Base-by-base conservation (phyloP, 108 stramenopile species). In the Cylindrotheca fusiformis region DNA sequence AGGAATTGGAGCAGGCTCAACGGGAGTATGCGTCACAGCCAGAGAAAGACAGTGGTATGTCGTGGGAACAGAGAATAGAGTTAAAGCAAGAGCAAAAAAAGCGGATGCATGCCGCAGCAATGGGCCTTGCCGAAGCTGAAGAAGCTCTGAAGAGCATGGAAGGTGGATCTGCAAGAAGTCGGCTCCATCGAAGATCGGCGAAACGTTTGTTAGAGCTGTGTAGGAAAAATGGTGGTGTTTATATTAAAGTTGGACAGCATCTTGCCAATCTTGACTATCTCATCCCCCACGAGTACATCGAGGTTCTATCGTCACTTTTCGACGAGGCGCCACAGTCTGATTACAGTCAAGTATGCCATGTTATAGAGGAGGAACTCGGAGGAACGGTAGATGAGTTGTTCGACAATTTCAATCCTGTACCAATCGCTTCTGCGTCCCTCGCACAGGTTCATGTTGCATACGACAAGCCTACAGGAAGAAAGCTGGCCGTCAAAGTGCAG, bases 401-500 rank as follows among this genome's bases (percentile, higher is more conserved):
- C 75, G 81, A 71, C 25, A 41, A 72, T 24, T 96, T 98, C 63
- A 85, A 94, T 4, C 64, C 50, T 5, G 60, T 59, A 46, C 96
- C 97, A 22, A 80, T 98, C 63, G 97, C 97, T 2, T 91, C 89
- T 5, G 97, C 97, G 3, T 88, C 86, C 12, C 66, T 98, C 20
- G 97, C 97, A 1, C 97, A 98, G 66, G 97, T 98, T 10, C 87
- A 90, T 51, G 69, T 79, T 0, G 92, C 87, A 0, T 69, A 53
- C 44, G 82, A 87, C 53, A 90, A 88, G 29, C 45, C 58, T 10
- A 84, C 85, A 0, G 88, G 88, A 17, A 63, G 65, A 44, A 88
- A 89, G 58, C 64, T 95, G 58, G 95, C 95, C 24, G 75, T 97
- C 55, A 97, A 97, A 70, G 87, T 96, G 6, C 97, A 98, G 59